Base-by-base conservation (phyloP, 441 rosid species). In the Euphorbia schlechtendalii region DNA sequence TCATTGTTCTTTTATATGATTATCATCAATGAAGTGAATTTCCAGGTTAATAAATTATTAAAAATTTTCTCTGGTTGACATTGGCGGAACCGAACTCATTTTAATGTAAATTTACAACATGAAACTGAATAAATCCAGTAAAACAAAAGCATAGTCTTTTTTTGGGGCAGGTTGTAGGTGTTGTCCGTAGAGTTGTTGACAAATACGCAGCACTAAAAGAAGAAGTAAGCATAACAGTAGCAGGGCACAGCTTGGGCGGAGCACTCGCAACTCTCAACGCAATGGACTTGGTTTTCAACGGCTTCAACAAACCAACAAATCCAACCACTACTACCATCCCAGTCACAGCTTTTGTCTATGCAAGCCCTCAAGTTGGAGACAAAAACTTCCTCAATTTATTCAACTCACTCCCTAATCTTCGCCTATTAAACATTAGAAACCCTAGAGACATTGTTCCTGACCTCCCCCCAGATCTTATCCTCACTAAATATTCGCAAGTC, bases 191-290 rank as follows among this genome's bases (percentile, higher is more conserved):
- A 49, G 64, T 78, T 28, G 71, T 84, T 45, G 82, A 84, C 10
- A 40, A 70, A 38, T 82, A 83, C 71, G 71, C 75, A 46, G 66
- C 78, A 4, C 11, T 53, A 18, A 51, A 51, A 1, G 84, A 84
- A 66, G 85, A 80, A 25, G 68, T 80, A 9, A 82, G 86, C 76
- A 81, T 84, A 71, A 84, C 87, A 0, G 58, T 84, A 25, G 71
- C 75, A 0, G 83, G 86, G 0, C 86, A 84, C 70, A 83, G 86
- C 71, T 65, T 81, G 55, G 86, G 85, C 0, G 74, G 73, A 41
- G 81, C 81, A 8, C 55, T 84, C 27, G 82, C 85, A 8, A 79
- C 77, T 3, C 63, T 86, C 17, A 72, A 77, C 3, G 82, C 87
- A 0, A 69, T 74, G 54, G 87, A 86, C 76, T 73, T 84, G 11